phyloP scores from a whole-genome alignment of 352 stramenopile species.

The Pythium graminicola region DNA sequence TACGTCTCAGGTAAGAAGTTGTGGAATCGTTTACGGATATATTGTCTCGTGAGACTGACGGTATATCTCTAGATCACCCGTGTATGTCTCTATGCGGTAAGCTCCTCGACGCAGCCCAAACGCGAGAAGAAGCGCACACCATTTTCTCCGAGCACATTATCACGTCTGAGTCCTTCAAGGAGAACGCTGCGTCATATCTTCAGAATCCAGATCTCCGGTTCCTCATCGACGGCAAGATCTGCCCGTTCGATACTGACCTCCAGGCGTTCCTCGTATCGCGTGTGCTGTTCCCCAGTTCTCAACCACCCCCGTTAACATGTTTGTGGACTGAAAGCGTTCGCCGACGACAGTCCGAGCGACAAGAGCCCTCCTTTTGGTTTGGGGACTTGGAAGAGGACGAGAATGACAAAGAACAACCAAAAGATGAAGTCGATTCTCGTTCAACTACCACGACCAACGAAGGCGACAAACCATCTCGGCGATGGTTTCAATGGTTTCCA shows the following conservation, averaged over 20 bases:
- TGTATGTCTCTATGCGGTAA: constrained; percentile 74
- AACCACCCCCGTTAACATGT: constrained; percentile 28
- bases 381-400: constrained; percentile 22
- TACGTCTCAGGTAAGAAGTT: constrained; percentile 16
- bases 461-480: background rate
- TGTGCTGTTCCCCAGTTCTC: constrained; percentile 60
- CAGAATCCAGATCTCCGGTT: constrained; percentile 51
- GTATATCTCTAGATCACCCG: constrained; percentile 30
- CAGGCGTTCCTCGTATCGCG: constrained; percentile 59
- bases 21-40: no score
- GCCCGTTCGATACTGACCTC: constrained; percentile 45
- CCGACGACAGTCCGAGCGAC: constrained; percentile 11
- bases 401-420: constrained; percentile 9
- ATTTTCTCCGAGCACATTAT: constrained; percentile 70
- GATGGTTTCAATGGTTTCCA: constrained; percentile 32
- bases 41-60: background rate
- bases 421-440: constrained; percentile 2
- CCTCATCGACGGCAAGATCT: constrained; percentile 54
- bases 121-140: constrained; percentile 35
- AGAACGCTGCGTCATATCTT: constrained; percentile 35
- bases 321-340: constrained; percentile 5
- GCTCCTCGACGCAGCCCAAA: constrained; percentile 36
- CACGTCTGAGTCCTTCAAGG: constrained; percentile 54
- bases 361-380: constrained; percentile 24
- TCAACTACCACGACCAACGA: no score